Conservation (phyloP, 208 protist species). For the Crithidia mellificae region DNA sequence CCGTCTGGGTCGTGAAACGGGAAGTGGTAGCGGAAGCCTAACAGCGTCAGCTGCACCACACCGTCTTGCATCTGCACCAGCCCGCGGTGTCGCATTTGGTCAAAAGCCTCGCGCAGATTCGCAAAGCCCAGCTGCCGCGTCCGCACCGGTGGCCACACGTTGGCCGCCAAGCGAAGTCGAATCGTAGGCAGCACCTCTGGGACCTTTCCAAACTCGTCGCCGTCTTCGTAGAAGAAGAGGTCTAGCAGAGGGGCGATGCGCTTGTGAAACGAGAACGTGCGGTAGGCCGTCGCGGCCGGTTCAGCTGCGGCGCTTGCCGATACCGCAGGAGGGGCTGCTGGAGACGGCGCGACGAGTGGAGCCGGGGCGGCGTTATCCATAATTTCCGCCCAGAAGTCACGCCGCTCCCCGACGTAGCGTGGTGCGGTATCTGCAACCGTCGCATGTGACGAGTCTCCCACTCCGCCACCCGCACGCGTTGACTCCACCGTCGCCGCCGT, state of each 20-base stretch:
- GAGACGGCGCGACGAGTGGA: not conserved
- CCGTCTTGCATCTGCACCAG: slow-evolving; percentile 45
- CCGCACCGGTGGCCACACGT: slow-evolving; percentile 31
- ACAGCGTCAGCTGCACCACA: slow-evolving; percentile 54
- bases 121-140: slow-evolving; percentile 42
- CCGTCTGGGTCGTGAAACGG: slow-evolving; percentile 71
- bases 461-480: not conserved
- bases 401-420: slow-evolving; percentile 8
- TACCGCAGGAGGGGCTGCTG: too few species aligned
- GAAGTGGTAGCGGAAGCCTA: slow-evolving; percentile 85
- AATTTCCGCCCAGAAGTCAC: slow-evolving; percentile 49
- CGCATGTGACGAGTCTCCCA: not conserved
- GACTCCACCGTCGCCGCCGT: not conserved
- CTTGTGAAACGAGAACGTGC: slow-evolving; percentile 64
- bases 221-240: slow-evolving; percentile 75
- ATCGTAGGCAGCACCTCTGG: slow-evolving; percentile 53
- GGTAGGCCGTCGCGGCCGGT: not conserved
- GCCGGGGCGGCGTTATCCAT: slow-evolving; percentile 23
- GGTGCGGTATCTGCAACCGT: not conserved
- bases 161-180: slow-evolving; percentile 33
- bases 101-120: slow-evolving; percentile 49
- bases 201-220: slow-evolving; percentile 47
- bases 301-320: not conserved
- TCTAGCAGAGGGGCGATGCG: slow-evolving; percentile 60
- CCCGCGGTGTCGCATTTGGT: slow-evolving; percentile 39